A percentile compares a stretch with the other conserved stretches of the same genome.
These are phyloP conservation scores for Discostella stelligeroides DNA, from an alignment of 108 stramenopile species.

Conservation along the genomic window DNA sequence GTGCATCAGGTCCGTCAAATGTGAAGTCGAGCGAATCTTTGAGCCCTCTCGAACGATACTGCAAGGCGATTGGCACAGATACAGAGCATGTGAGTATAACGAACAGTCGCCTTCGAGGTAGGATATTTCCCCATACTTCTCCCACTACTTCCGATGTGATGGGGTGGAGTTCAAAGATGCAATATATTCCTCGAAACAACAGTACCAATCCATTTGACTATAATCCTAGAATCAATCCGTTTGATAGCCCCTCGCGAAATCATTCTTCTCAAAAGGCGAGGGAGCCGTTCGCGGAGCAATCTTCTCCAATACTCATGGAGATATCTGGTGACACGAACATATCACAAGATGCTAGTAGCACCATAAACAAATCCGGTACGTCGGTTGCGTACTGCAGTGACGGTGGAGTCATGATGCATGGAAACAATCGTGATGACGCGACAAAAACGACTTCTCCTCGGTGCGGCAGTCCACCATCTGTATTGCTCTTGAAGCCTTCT, in stretches of 20 bases:
- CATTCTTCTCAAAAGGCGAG: background rate
- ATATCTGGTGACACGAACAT: background rate
- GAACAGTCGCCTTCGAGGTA: background rate
- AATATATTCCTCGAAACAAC: background rate
- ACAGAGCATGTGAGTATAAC: background rate
- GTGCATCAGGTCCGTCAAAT: background rate
- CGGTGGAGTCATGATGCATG: background rate
- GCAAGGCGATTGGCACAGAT: background rate
- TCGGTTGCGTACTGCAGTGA: background rate
- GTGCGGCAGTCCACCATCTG: background rate
- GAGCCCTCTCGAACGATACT: constrained; percentile 11
- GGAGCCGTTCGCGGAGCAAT: constrained; percentile 9
- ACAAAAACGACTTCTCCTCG: background rate
- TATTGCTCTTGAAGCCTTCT: background rate
- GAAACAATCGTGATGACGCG: background rate
- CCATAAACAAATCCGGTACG: constrained; percentile 1
- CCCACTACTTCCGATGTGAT: background rate
- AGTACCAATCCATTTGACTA: constrained; percentile 14
- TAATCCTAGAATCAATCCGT: background rate
- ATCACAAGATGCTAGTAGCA: background rate
- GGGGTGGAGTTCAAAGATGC: background rate
- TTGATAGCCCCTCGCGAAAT: constrained; percentile 9
- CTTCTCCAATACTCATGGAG: constrained; percentile 3
- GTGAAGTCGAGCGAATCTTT: background rate
- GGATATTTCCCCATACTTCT: constrained; percentile 34